Evolutionary conservation across 1,284 basidiomycete species (phyloP), one percentile per base, ranked within the genome.

Genomic region (Tylopilus sp.): DNA sequence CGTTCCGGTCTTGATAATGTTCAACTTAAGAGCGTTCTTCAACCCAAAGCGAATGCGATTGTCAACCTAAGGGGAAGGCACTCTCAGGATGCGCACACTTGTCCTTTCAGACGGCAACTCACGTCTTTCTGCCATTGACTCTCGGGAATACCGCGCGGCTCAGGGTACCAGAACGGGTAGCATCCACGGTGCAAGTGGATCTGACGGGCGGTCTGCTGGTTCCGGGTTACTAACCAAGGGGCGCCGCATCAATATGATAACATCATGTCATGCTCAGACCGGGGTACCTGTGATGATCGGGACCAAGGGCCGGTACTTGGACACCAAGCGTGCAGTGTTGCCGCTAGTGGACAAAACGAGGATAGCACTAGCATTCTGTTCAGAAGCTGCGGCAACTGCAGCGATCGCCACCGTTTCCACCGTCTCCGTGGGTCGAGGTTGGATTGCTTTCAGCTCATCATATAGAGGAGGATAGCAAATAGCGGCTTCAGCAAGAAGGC

Each of bases 61-160:
- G 74, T 92, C 90, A 52, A 90, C 86, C 84, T 88, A 29, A 55
- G 19, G 55, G n/a, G 43, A 31, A 44, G 10, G 23, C 11, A 43
- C 23, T 4, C 25, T 61, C 18, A 51, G 18, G 16, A 23, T 37
- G 23, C n/a, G 25, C 29, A 31, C 26, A 21, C 44, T 34, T 31
- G 6, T 29, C 25, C 28, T 0, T 35, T 16, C 11, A 15, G 7
- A 40, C 25, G 16, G 9, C 3, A 28, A 70, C 82, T 68, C 61
- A 97, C 96, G 71, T 99, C 97, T 49, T 84, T 92, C 78, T 99
- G 97, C 97, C 97, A 99, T 71, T 95, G 93, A 65, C 89, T 82
- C 46, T 79, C 77, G 55, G 82, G 81, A 59, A 96, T 82, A 46
- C 94, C 94, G 52, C 95, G 82, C 19, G 93, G 87, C 74, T 97